Evolutionary conservation across 2,329 filamentous ascomycete genomes (phyloP).

Genomic region (Ceratocystis destructans): DNA sequence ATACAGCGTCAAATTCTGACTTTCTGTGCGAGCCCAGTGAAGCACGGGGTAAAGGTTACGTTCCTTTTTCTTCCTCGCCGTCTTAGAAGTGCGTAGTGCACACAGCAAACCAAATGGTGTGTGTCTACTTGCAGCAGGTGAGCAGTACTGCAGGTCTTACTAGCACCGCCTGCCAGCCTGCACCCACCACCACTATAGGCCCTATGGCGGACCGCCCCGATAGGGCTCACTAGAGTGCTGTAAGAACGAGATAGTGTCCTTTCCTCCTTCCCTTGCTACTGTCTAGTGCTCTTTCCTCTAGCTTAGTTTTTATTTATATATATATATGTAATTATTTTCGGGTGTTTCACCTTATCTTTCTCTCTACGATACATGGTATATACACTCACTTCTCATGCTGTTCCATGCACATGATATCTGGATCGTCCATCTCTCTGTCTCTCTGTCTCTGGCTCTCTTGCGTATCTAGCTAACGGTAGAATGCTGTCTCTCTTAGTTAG

Average conservation of each 20-base stretch:
- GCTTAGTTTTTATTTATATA: too few species aligned
- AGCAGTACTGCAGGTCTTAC: not conserved
- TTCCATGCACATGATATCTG: too few species aligned
- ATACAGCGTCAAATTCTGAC: not conserved
- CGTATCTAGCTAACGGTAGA: too few species aligned
- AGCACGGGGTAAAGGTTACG: not conserved
- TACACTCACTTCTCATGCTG: too few species aligned
- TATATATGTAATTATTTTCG: not conserved
- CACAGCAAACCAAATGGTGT: not conserved
- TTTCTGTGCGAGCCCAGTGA: not conserved
- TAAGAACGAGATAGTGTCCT: not conserved
- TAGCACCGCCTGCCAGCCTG: not conserved
- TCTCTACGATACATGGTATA: not conserved
- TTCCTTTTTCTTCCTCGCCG: not conserved
- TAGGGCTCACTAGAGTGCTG: not conserved
- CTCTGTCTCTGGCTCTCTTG: too few species aligned
- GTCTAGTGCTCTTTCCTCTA: not conserved
- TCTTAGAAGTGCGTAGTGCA: not conserved
- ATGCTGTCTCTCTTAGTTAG: too few species aligned
- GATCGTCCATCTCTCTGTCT: too few species aligned
- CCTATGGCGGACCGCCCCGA: not conserved
- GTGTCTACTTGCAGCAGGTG: not conserved
- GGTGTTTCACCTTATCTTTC: slow-evolving; percentile 3
- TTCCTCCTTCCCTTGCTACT: not conserved
- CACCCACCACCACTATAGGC: not conserved